Conservation (phyloP, 2,329 filamentous ascomycete species). For the Colletotrichum chrysophilum region DNA sequence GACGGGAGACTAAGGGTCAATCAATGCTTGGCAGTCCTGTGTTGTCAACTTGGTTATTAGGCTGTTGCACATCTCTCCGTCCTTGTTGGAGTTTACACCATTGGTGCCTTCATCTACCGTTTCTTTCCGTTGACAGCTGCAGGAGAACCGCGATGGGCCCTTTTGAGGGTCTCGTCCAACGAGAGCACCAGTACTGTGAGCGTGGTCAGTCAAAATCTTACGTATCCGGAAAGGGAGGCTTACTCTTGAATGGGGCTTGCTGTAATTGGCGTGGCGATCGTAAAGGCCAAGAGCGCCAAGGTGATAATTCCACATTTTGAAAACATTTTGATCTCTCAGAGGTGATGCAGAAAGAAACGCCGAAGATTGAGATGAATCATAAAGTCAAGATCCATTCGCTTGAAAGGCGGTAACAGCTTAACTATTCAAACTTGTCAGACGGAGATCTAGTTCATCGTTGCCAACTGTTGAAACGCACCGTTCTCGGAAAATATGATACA, state of each 20-base stretch:
- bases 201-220: background rate
- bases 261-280: background rate
- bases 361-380: background rate
- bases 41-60: background rate
- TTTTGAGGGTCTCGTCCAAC: background rate
- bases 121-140: background rate
- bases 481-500: background rate
- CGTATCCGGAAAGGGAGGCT: background rate
- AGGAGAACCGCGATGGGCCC: background rate
- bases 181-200: background rate
- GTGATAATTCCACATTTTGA: background rate
- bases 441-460: fast-evolving
- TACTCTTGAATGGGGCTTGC: background rate
- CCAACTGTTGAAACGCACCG: background rate
- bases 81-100: background rate
- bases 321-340: background rate
- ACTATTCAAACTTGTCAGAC: background rate
- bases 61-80: background rate
- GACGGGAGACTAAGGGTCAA: background rate
- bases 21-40: background rate
- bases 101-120: background rate
- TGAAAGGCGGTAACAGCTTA: fast-evolving
- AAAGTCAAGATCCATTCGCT: fast-evolving
- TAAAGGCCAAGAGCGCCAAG: background rate
- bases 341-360: fast-evolving